Conservation (phyloP, 352 stramenopile species). For the Phytophthora palmivora region DNA sequence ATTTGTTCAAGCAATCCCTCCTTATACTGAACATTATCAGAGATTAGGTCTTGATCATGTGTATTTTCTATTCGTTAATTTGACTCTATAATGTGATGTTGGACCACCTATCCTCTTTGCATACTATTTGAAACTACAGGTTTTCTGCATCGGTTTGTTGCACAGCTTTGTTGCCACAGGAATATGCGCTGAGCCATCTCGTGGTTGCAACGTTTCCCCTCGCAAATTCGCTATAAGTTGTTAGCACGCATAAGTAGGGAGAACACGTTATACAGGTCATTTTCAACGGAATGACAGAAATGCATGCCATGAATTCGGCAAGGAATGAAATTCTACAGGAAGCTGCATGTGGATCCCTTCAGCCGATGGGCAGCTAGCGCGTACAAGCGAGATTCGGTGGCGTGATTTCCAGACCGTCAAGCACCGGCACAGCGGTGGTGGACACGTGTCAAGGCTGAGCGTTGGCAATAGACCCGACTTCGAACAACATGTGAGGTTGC, state of each 20-base stretch:
- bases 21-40: background rate
- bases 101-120: background rate
- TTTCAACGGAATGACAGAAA: background rate
- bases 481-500: background rate
- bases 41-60: no score
- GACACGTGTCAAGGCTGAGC: conserved; percentile 26
- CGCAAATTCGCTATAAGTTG: background rate
- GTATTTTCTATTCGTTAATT: no score
- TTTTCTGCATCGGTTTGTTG: conserved; percentile 1
- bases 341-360: conserved; percentile 11
- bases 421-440: conserved; percentile 16
- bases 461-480: conserved; percentile 1
- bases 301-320: background rate
- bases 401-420: conserved; percentile 27
- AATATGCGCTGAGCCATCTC: conserved; percentile 39
- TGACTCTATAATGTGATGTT: no score
- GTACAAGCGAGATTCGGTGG: conserved; percentile 24
- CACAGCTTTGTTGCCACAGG: conserved; percentile 21
- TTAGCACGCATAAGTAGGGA: background rate
- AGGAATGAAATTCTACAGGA: background rate
- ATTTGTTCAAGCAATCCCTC: conserved; percentile 11
- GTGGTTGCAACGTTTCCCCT: conserved; percentile 11
- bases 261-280: background rate
- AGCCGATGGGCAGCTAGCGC: conserved; percentile 9
- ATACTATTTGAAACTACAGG: background rate